A percentile compares a stretch with the other conserved stretches of the same genome.
phyloP scores from a whole-genome alignment of 257 asterid genomes.

The Solanum ahanhuiri region DNA sequence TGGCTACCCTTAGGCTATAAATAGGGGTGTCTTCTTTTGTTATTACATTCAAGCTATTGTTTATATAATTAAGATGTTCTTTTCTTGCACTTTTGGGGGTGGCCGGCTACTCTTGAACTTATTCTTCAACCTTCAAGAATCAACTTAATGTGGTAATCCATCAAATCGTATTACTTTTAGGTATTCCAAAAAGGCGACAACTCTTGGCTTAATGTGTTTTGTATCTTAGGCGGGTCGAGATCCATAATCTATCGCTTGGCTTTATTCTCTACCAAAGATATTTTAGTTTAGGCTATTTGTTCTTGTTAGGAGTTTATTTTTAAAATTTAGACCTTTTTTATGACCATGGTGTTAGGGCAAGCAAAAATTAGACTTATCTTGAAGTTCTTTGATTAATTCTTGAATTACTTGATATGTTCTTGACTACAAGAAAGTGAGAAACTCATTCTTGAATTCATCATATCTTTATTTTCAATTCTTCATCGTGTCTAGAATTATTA shows the following conservation, averaged over 20 bases:
- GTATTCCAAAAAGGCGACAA: background rate
- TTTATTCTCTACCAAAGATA: background rate
- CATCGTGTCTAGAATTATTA: background rate
- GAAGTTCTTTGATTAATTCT: background rate
- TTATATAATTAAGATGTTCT: background rate
- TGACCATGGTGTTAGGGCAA: background rate
- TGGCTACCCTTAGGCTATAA: background rate
- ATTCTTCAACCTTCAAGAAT: background rate
- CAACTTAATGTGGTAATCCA: background rate
- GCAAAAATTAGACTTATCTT: background rate
- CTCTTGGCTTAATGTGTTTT: background rate
- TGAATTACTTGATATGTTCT: background rate
- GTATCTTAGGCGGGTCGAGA: background rate
- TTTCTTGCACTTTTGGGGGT: background rate
- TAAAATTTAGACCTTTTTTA: background rate
- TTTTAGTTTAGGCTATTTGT: background rate
- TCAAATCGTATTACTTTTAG: background rate
- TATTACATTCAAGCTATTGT: background rate
- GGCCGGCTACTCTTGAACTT: background rate
- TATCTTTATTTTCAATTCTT: background rate
- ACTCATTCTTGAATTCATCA: background rate
- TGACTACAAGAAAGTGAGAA: background rate
- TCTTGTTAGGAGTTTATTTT: background rate
- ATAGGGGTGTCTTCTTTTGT: background rate
- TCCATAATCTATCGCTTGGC: background rate